These are phyloP conservation scores for Blastocystis sp. DNA, from an alignment of 352 stramenopile genomes.

Conservation along the genomic window DNA sequence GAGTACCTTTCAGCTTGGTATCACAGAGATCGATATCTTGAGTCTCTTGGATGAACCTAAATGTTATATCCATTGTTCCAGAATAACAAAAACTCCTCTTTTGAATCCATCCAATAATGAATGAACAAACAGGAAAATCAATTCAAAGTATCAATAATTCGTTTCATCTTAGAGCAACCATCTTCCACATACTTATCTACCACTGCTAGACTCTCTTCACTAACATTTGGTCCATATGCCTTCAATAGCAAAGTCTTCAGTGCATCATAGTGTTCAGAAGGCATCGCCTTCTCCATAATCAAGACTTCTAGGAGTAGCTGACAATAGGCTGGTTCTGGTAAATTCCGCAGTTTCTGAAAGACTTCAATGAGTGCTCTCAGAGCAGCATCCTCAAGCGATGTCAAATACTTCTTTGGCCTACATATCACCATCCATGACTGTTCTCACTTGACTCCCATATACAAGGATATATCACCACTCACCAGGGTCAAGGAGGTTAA, in stretches of 20 bases:
- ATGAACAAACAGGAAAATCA: conserved; percentile 54
- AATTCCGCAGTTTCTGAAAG: conserved; percentile 5
- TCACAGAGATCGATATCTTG: not conserved
- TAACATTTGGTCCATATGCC: not conserved
- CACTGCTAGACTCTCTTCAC: conserved; percentile 2
- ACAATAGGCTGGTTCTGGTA: conserved; percentile 46
- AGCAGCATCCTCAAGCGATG: not conserved
- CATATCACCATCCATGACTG: not conserved
- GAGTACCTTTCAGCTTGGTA: not conserved
- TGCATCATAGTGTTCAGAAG: not conserved
- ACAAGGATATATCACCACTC: conserved; percentile 27
- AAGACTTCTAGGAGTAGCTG: conserved; percentile 36
- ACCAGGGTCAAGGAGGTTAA: conserved; percentile 19
- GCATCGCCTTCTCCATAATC: conserved; percentile 46
- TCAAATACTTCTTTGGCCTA: not conserved
- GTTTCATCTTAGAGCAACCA: not conserved
- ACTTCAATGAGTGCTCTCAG: not conserved
- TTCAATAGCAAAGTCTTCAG: conserved; percentile 19
- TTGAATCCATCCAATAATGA: not conserved
- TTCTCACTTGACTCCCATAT: not conserved
- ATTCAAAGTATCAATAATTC: conserved; percentile 55
- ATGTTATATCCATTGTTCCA: not conserved
- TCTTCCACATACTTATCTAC: conserved; percentile 48
- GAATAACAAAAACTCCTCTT: not conserved
- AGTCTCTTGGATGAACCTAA: not conserved